Base-by-base conservation (phyloP, 2,329 filamentous ascomycete species). In the Diaporthe humulicola region DNA sequence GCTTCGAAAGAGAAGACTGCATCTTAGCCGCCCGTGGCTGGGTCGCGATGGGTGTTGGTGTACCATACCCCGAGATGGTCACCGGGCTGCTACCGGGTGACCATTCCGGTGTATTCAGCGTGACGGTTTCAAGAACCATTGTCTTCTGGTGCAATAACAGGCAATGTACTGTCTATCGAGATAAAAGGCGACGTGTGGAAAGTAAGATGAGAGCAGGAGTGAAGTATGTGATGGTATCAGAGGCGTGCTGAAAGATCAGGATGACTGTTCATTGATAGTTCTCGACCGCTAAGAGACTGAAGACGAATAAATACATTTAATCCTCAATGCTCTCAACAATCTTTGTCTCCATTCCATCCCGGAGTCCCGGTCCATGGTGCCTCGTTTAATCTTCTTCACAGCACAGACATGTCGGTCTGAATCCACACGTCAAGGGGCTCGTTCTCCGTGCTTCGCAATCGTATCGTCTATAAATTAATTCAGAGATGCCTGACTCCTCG, bases 131-230 rank as follows among this genome's bases (percentile, higher is more conserved):
- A 19, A 40, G n/a, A 8, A 61, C 57, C 57, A 61, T 61, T 2
- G 6, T 40, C 14, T 7, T 28, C 15, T 25, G 12, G 5, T 42
- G 6, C 4, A 28, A 28, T 0, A 8, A 4, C 5, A 17, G 9
- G 6, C n/a, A n/a, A n/a, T n/a, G n/a, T 10, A 5, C 14, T 4
- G 14, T 2, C 14, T 61, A 17, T 19, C 17, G 38, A 42, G 7
- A 42, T 40, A 1, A 1, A 19, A 22, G 4, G 7, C 28, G 17
- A 12, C 4, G 2, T 2, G 5, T 17, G n/a, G 3, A 10, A 5
- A 17, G 14, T 42, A 17, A 19, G 1, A 42, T n/a, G 57, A 25
- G 3, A 28, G 12, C 14, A 28, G 30, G 36, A 12, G 6, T 60
- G n/a, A 42, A 15, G n/a, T n/a, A 42, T 42, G 15, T 7, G 14